Base-by-base conservation (phyloP, 2,329 filamentous ascomycete genomes). In the Apiospora kogelbergensis region DNA sequence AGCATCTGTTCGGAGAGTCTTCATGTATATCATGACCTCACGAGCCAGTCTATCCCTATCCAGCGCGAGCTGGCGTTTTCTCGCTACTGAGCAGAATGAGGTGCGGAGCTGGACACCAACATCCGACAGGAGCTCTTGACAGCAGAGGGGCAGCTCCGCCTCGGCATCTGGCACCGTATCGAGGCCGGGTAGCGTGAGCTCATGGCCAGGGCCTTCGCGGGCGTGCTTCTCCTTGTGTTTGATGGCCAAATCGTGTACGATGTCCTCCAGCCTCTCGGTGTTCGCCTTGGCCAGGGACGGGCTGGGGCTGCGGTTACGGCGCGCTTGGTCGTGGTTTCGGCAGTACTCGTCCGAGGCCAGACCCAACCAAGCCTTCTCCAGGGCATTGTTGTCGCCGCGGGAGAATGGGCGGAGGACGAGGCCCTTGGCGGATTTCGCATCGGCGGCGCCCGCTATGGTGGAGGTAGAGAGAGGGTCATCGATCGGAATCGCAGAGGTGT, bases 391-490 rank as follows among this genome's bases (percentile, higher is more conserved):
- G 80, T 97, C 94, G 69, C 89, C 90, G 5, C 85, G 85, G 0
- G 92, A 91, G 79, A 97, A 97, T 0, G 94, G 93, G 57, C 93
- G 89, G 10, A 94, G 88, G 63, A 89, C 87, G 11, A 65, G 63
- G 44, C 87, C 85, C 74, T 87, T 90, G 42, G 84, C 80, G 68
- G 85, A 79, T 68, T 83, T 86, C 17, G 85, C 77, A 66, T 90
- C 81, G 78, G 84, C 71, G 78, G 86, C 74, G 30, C 79, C 79
- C 76, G 87, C 78, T 79, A 89, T 76, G 81, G 85, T 79, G 13
- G 84, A 81, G 1, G 91, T 88, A 11, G 92, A 93, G n/a, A 97
- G 85, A 30, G 93, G 93, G 76, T 97, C 94, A 76, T 97, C 94
- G 76, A 97, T 94, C 40, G 94, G 91, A 65, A 95, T 87, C 15